phyloP scores from a whole-genome alignment of 257 asterid species.

The Solanum stenotomum region DNA sequence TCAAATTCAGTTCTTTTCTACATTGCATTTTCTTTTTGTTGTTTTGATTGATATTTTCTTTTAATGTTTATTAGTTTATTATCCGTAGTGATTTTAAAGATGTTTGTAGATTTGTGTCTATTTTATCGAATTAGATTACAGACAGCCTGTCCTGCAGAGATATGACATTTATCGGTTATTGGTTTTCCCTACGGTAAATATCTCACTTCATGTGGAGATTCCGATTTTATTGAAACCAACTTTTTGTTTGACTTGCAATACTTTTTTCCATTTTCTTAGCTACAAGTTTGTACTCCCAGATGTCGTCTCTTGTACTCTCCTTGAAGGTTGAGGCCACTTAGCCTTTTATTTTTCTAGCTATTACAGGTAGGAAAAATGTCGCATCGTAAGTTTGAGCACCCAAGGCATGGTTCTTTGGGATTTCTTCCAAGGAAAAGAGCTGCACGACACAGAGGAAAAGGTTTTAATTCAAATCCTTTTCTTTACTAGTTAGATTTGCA shows the following conservation, averaged over 20 bases:
- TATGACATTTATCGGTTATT: neutral
- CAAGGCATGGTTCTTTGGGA: conserved; percentile 87
- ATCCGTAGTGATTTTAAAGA: neutral
- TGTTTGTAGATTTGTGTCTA: neutral
- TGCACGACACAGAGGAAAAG: conserved; percentile 74
- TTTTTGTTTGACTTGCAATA: neutral
- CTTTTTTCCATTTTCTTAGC: neutral
- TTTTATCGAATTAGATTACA: neutral
- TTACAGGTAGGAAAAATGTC: conserved; percentile 38
- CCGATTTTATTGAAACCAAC: neutral
- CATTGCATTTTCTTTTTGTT: neutral
- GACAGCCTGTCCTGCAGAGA: neutral
- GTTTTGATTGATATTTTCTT: neutral
- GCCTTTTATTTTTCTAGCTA: neutral
- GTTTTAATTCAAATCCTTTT: conserved; percentile 10
- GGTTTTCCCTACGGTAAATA: too few species aligned
- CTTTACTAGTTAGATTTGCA: neutral
- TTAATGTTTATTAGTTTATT: neutral
- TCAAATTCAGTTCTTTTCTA: neutral
- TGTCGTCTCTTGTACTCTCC: neutral
- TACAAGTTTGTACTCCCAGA: neutral
- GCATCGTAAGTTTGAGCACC: conserved; percentile 89
- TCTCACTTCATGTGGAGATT: neutral
- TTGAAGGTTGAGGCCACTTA: neutral
- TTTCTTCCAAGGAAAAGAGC: conserved; percentile 86